A percentile compares a stretch with the other conserved stretches of the same genome.
Conservation (phyloP, 768 basidiomycete species). For the Pholiota conissans region DNA sequence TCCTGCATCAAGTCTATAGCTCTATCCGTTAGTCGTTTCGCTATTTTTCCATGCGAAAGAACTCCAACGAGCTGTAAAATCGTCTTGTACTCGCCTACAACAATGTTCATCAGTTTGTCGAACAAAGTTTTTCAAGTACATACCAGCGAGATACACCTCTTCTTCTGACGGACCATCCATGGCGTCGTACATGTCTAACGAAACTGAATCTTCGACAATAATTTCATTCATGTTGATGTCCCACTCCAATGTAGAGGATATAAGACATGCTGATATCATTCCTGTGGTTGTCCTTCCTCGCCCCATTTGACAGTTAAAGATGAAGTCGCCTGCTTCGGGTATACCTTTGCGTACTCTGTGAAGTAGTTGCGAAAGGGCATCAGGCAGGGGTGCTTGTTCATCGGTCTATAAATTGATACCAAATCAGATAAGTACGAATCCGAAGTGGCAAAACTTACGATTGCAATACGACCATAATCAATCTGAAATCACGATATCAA, state of each 20-base stretch:
- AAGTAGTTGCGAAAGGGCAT: slow-evolving; percentile 76
- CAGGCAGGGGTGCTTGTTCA: slow-evolving; percentile 94
- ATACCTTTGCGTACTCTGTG: slow-evolving; percentile 65
- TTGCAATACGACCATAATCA: slow-evolving; percentile 85
- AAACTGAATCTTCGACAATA: slow-evolving; percentile 32
- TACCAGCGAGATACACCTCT: slow-evolving; percentile 86
- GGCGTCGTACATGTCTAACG: slow-evolving; percentile 53
- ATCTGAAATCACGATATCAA: slow-evolving; percentile 45
- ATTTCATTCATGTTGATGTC: slow-evolving; percentile 40
- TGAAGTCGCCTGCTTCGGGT: slow-evolving; percentile 67
- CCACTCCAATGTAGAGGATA: slow-evolving; percentile 74
- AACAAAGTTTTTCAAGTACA: not conserved
- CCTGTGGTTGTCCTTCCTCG: slow-evolving; percentile 92
- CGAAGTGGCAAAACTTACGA: slow-evolving; percentile 51
- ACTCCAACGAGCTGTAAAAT: slow-evolving; percentile 94
- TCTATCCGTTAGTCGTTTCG: slow-evolving; percentile 86
- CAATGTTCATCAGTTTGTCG: not conserved
- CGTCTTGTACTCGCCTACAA: slow-evolving; percentile 93
- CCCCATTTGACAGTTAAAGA: slow-evolving; percentile 99
- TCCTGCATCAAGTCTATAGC: slow-evolving; percentile 94
- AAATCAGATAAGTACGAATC: not conserved
- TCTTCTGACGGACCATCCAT: slow-evolving; percentile 88
- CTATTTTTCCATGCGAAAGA: slow-evolving; percentile 87
- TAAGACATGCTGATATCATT: slow-evolving; percentile 88
- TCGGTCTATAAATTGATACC: slow-evolving; percentile 64